Evolutionary conservation across 768 basidiomycete genomes (phyloP).

Genomic region (Sarcodon sp.): DNA sequence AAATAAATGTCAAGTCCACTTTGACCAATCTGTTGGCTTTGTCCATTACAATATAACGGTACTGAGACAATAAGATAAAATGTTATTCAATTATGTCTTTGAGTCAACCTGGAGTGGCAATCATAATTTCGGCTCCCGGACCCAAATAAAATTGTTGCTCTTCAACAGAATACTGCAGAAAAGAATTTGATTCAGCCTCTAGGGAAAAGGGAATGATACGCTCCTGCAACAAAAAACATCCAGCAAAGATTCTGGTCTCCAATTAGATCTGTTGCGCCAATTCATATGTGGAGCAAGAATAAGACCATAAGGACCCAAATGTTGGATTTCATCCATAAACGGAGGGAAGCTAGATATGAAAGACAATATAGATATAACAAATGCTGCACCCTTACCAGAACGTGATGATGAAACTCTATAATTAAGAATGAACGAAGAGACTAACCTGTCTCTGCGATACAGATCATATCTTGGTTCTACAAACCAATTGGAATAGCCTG

Average conservation of each 20-base stretch:
- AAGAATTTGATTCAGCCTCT: constrained; percentile 14
- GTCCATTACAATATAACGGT: constrained; percentile 98
- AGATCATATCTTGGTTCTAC: constrained; percentile 93
- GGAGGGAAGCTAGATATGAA: constrained; percentile 83
- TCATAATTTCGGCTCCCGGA: constrained; percentile 98
- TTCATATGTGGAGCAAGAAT: constrained; percentile 82
- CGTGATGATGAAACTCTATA: constrained; percentile 30
- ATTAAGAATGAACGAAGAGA: constrained; percentile 1
- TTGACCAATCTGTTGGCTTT: constrained; percentile 99
- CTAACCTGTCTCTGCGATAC: constrained; percentile 94
- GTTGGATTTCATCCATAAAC: constrained; percentile 86
- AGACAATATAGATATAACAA: constrained; percentile 94
- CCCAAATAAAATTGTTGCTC: constrained; percentile 97
- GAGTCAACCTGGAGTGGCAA: constrained; percentile 98
- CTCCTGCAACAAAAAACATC: constrained; percentile 97
- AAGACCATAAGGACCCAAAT: constrained; percentile 86
- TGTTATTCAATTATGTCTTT: constrained; percentile 96
- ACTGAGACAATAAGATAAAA: constrained; percentile 91
- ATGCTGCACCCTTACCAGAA: constrained; percentile 97
- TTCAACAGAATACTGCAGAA: constrained; percentile 70
- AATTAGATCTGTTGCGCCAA: constrained; percentile 94
- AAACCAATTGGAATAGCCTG: constrained; percentile 99
- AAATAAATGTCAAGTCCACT: constrained; percentile 83
- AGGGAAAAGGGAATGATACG: constrained; percentile 37
- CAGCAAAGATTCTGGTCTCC: constrained; percentile 86